Evolutionary conservation across 805 yeast genomes (phyloP).

Genomic region (Monosporozyma yasuniensis): DNA sequence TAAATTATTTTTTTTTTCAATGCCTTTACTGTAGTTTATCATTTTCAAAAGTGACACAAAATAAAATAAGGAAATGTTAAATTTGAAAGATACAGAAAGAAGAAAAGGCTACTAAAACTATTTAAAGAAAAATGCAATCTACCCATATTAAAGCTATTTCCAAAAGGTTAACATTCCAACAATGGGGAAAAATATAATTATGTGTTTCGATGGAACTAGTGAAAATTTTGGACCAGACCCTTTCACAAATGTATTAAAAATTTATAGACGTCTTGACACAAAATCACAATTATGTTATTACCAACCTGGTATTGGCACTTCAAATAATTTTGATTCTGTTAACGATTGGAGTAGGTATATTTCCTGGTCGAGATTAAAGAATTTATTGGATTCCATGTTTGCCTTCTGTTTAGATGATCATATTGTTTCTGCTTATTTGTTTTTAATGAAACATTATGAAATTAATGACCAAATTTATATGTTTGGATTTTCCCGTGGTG

Average conservation of each 20-base stretch:
- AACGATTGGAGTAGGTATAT: constrained; percentile 14
- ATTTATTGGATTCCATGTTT: constrained; percentile 36
- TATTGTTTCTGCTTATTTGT: constrained; percentile 48
- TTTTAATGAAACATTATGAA: constrained; percentile 40
- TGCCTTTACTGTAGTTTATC: too few species aligned
- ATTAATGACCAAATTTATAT: constrained; percentile 44
- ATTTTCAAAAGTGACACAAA: too few species aligned
- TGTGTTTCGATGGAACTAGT: constrained; percentile 59
- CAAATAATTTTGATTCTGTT: constrained; percentile 34
- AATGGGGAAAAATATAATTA: constrained; percentile 36
- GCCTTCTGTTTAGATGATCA: constrained; percentile 50
- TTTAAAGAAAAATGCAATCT: too few species aligned
- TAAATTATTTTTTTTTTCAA: too few species aligned
- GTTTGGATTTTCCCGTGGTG: constrained; percentile 59
- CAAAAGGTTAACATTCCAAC: not conserved
- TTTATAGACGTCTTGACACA: constrained; percentile 45
- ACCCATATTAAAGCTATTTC: too few species aligned
- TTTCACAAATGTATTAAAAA: constrained; percentile 44
- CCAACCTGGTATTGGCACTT: constrained; percentile 60
- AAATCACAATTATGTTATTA: constrained; percentile 49
- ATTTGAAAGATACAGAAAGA: too few species aligned
- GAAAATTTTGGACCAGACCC: constrained; percentile 50
- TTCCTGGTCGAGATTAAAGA: constrained; percentile 13
- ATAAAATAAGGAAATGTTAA: too few species aligned
- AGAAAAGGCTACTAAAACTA: too few species aligned